Base-by-base conservation (phyloP, 192 early-diverging fungal genomes). In the Entophlyctis luteolus region DNA sequence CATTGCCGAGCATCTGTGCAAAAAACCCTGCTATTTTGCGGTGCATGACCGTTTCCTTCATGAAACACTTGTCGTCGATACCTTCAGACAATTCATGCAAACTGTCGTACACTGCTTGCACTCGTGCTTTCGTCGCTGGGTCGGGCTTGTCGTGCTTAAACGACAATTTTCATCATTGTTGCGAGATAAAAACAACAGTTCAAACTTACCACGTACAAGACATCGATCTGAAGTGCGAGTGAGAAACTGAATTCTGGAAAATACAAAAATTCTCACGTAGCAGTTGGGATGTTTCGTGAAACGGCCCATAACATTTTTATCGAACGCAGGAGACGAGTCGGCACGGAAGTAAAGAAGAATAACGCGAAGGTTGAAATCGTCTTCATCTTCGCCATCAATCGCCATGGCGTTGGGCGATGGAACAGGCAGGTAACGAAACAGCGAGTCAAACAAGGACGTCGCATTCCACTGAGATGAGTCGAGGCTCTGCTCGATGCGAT, bases 281-380 rank as follows among this genome's bases (percentile, higher is more conserved):
- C 18, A 16, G 45, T 22, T 22, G 22, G 45, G 45, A 1, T n/a
- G 45, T 47, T 47, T 47, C 18, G 45, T n/a, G 22, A 47, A 47
- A 2, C 18, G 18, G 22, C 22, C 45, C 45, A 22, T 47, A 2
- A 16, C 22, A n/a, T 16, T 22, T 47, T 47, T 47, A 22, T 47
- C 45, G 22, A 47, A 16, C 18, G 22, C 45, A 47, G 71, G 71
- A 25, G 45, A 28, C 28, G 28, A 23, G 18, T 23, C 22, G n/a
- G 65, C 53, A 12, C 62, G 57, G 28, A 55, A 55, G 42, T 74
- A 74, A 23, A 74, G 34, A 16, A 74, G 53, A n/a, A 74, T 71
- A 10, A 73, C 57, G 6, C 71, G 42, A 8, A 62, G 46, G 38
- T n/a, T 28, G 35, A 23, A 68, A 4, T 36, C 8, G 5, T 34